Percentiles rank a stretch among this genome's conserved stretches.
Conservation (phyloP, 176 grass and related monocot genomes). For the Luzula sylvatica region DNA sequence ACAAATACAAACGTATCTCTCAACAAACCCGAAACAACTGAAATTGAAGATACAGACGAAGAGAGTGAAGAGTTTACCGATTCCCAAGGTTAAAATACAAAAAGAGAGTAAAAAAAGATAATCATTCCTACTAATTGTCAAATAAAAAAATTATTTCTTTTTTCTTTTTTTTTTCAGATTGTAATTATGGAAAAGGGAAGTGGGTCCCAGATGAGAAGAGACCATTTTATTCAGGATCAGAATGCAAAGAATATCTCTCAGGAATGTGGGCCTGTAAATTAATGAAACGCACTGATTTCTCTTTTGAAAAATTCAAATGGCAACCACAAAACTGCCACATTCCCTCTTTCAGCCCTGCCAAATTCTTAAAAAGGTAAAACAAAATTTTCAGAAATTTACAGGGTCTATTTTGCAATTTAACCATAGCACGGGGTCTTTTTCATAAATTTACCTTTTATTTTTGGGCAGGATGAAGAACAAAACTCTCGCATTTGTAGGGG, state of each 20-base stretch:
- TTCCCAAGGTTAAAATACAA: too few species aligned
- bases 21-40: background rate
- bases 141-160: background rate
- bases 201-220: conserved; percentile 63
- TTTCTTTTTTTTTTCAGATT: conserved; percentile 50
- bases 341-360: conserved; percentile 55
- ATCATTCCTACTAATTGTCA: too few species aligned
- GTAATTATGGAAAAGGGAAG: conserved; percentile 84
- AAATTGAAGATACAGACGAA: too few species aligned
- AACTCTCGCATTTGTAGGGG: conserved; percentile 89
- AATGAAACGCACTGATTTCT: conserved; percentile 69
- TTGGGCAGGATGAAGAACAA: conserved; percentile 75
- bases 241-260: conserved; percentile 83
- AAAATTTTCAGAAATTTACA: too few species aligned
- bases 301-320: conserved; percentile 71
- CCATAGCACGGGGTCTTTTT: too few species aligned
- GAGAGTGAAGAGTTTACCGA: background rate
- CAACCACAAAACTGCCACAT: conserved; percentile 67
- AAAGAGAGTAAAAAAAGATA: too few species aligned
- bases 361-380: conserved; percentile 60
- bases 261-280: conserved; percentile 92
- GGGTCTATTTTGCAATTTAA: too few species aligned
- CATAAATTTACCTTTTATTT: background rate
- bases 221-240: conserved; percentile 71
- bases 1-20: background rate